Evolutionary conservation across 2,329 filamentous ascomycete genomes (phyloP).

Genomic region (Triangularia verruculosa): DNA sequence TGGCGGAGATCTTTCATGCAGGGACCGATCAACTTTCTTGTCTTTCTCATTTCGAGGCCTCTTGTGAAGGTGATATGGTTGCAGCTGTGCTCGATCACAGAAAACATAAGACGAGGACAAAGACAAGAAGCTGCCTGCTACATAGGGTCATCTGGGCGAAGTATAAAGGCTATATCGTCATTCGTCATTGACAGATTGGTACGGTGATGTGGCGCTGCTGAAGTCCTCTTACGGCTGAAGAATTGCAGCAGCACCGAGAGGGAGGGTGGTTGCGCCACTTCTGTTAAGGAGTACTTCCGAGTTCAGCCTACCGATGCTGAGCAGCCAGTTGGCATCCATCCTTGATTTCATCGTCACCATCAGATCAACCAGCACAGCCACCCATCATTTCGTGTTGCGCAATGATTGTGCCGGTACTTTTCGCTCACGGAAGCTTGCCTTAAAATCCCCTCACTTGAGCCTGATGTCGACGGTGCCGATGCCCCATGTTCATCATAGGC

Average conservation of each 20-base stretch:
- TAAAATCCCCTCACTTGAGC: conserved; percentile 4
- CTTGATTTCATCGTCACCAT: neutral
- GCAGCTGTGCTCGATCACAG: neutral
- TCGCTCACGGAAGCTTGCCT: conserved; percentile 2
- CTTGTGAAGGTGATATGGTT: neutral
- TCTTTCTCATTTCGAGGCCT: neutral
- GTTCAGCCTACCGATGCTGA: conserved; percentile 1
- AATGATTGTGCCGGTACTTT: conserved; percentile 6
- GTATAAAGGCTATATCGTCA: neutral
- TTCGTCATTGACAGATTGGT: neutral
- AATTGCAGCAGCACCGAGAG: neutral
- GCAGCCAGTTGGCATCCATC: conserved; percentile 1
- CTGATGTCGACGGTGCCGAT: neutral
- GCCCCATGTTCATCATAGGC: neutral
- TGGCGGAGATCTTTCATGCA: conserved; percentile 5
- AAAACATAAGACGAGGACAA: neutral
- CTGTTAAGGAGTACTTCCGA: conserved; percentile 8
- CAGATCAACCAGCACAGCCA: conserved; percentile 16
- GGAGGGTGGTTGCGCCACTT: conserved; percentile 11
- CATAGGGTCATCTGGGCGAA: neutral
- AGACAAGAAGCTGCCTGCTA: neutral
- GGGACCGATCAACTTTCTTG: neutral
- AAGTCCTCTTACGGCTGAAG: neutral
- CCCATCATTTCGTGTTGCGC: neutral
- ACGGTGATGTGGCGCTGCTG: neutral